Conservation (phyloP, 1,284 basidiomycete genomes). For the Sutorius eximius region DNA sequence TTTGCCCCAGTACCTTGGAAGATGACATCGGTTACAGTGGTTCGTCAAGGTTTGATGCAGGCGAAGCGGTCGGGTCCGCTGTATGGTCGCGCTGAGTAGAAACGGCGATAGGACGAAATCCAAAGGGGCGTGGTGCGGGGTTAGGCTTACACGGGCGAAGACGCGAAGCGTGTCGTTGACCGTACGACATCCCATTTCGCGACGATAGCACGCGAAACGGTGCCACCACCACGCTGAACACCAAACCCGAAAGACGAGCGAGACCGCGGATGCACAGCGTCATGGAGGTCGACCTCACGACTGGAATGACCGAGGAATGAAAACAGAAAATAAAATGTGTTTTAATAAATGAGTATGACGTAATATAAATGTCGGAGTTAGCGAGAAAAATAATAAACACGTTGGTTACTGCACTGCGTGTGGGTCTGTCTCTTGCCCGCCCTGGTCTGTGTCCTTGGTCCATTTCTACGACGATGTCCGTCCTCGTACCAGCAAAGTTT, state of each 20-base stretch:
- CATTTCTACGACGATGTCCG: slow-evolving; percentile 23
- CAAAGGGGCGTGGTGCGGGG: slow-evolving; percentile 6
- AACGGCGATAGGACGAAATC: slow-evolving; percentile 5
- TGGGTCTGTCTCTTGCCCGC: slow-evolving; percentile 10
- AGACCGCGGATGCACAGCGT: neutral
- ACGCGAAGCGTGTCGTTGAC: slow-evolving; percentile 1
- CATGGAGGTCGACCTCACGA: too few species aligned
- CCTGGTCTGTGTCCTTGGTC: slow-evolving; percentile 19
- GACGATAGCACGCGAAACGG: neutral
- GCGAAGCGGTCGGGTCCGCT: neutral
- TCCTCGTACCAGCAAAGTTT: slow-evolving; percentile 33
- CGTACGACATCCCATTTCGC: slow-evolving; percentile 5
- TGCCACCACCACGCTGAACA: neutral
- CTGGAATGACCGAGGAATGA: neutral
- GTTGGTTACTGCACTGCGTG: slow-evolving; percentile 20
- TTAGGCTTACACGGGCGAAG: slow-evolving; percentile 7
- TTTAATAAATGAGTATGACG: slow-evolving; percentile 6
- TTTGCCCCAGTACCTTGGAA: neutral
- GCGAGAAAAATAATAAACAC: slow-evolving; percentile 24
- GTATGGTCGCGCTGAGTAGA: neutral
- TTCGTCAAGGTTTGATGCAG: neutral
- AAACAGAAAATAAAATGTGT: too few species aligned
- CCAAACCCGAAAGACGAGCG: neutral
- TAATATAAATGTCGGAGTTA: slow-evolving; percentile 28
- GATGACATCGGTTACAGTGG: neutral